Conservation (phyloP, 2,329 filamentous ascomycete genomes). For the Lomentospora prolificans region DNA sequence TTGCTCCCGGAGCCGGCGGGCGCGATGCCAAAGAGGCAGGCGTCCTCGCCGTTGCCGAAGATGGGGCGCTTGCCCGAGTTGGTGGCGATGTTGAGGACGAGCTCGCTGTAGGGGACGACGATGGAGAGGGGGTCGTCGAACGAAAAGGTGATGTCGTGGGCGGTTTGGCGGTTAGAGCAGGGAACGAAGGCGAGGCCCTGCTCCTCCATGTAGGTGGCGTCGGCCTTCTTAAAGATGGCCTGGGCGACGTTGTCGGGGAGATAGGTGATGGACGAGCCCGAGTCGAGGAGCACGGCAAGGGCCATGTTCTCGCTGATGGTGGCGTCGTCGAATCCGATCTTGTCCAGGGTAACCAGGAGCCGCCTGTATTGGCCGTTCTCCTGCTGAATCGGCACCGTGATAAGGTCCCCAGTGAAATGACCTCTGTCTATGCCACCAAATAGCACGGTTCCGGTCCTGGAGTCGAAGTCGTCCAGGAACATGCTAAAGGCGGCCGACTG, state of each 20-base stretch:
- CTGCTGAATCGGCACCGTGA: conserved; percentile 57
- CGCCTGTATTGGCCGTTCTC: conserved; percentile 42
- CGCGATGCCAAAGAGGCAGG: conserved; percentile 60
- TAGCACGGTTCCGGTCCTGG: conserved; percentile 56
- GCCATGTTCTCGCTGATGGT: conserved; percentile 38
- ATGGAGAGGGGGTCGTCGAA: conserved; percentile 31
- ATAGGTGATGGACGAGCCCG: conserved; percentile 58
- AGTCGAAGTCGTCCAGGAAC: conserved; percentile 63
- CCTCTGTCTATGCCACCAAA: conserved; percentile 66
- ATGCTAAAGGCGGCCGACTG: conserved; percentile 61
- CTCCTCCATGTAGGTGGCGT: conserved; percentile 45
- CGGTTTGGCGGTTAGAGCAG: conserved; percentile 38
- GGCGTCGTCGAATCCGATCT: conserved; percentile 33
- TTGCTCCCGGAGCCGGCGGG: conserved; percentile 45
- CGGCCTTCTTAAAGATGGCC: conserved; percentile 47
- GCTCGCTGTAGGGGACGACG: conserved; percentile 46
- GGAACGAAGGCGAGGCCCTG: conserved; percentile 51
- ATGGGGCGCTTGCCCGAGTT: conserved; percentile 35
- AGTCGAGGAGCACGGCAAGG: conserved; percentile 59
- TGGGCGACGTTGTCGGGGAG: conserved; percentile 47
- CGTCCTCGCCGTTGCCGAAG: conserved; percentile 41
- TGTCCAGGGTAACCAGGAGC: conserved; percentile 61
- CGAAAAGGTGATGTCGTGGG: conserved; percentile 41
- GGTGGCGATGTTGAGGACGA: conserved; percentile 44
- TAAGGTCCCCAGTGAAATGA: conserved; percentile 52